Base-by-base conservation (phyloP, 2,329 filamentous ascomycete genomes). In the Scedosporium boydii region DNA sequence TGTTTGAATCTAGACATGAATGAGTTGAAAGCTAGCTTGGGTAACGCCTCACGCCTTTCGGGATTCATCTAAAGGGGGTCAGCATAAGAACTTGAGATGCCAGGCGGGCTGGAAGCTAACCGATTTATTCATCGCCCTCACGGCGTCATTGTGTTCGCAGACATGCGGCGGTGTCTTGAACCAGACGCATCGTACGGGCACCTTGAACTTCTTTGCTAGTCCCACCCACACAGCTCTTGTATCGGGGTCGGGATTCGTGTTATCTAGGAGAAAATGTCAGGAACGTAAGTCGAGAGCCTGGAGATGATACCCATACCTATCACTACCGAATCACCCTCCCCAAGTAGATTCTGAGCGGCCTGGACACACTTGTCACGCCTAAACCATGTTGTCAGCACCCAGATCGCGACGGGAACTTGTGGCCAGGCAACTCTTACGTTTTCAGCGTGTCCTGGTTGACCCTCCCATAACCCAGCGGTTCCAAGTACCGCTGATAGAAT, bases 371-470 rank as follows among this genome's bases (percentile, higher is more conserved):
- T 88, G 58, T 86, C 82, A 64, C 82, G 78, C 66, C 74, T 80
- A 44, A 48, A 38, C 14, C n/a, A 12, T 16, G 61, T 44, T 46
- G 63, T 73, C 61, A 71, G 68, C 66, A 34, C 60, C 4, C 4
- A 3, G 5, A 4, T 2, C 6, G 3, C 1, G 4, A 14, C 10
- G 7, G 0, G 10, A 23, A 21, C 6, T 12, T 2, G 34, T 7
- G 27, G 80, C 34, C 23, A 18, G 6, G 9, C 34, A n/a, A 21
- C 5, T 67, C 71, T 6, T 26, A 72, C 72, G 84, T 88, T 74
- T 96, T 96, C 57, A 97, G 80, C 1, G 82, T 84, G 73, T 98
- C 95, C 76, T 98, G 95, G 69, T 98, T 99, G 34, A 97, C 84
- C 58, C 95, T 84, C 70, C 86, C 83, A 71, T 96, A 98, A 3